A percentile compares a stretch with the other conserved stretches of the same genome.
phyloP scores from a whole-genome alignment of 1,284 basidiomycete genomes.

The Ganoderma meredithae region DNA sequence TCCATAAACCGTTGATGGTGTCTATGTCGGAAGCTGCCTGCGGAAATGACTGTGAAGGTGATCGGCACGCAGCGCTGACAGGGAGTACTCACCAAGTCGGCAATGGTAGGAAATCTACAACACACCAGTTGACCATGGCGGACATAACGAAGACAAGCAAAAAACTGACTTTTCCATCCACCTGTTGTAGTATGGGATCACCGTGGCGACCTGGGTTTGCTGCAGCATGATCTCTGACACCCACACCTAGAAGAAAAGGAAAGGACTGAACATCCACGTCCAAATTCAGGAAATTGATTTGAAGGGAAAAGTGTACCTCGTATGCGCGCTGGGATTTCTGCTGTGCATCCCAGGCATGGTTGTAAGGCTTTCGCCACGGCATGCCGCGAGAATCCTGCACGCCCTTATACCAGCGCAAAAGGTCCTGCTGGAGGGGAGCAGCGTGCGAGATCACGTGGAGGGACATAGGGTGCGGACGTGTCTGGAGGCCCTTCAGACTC shows the following conservation, averaged over 20 bases:
- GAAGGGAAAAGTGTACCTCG: constrained; percentile 55
- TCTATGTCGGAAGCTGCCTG: constrained; percentile 81
- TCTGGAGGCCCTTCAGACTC: constrained; percentile 17
- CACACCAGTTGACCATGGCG: neutral
- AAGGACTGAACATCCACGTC: constrained; percentile 4
- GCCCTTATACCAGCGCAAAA: constrained; percentile 73
- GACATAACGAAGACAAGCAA: neutral
- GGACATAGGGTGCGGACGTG: constrained; percentile 41
- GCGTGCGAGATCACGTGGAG: constrained; percentile 47
- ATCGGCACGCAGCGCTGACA: constrained; percentile 4
- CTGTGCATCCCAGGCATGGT: constrained; percentile 55
- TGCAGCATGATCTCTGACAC: constrained; percentile 97
- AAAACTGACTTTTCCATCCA: constrained; percentile 80
- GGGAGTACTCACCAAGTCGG: constrained; percentile 67
- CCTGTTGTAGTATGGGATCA: constrained; percentile 87
- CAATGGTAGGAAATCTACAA: constrained; percentile 57
- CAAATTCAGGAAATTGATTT: neutral
- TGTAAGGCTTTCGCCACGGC: constrained; percentile 86
- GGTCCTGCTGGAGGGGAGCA: constrained; percentile 50
- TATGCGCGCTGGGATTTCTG: constrained; percentile 79
- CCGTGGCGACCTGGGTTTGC: constrained; percentile 92
- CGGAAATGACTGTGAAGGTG: constrained; percentile 14
- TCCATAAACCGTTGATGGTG: constrained; percentile 89
- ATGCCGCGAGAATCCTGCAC: constrained; percentile 74
- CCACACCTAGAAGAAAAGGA: constrained; percentile 69